Evolutionary conservation across 495 filamentous ascomycete genomes (phyloP).

Genomic region (Chaetomium fimeti): DNA sequence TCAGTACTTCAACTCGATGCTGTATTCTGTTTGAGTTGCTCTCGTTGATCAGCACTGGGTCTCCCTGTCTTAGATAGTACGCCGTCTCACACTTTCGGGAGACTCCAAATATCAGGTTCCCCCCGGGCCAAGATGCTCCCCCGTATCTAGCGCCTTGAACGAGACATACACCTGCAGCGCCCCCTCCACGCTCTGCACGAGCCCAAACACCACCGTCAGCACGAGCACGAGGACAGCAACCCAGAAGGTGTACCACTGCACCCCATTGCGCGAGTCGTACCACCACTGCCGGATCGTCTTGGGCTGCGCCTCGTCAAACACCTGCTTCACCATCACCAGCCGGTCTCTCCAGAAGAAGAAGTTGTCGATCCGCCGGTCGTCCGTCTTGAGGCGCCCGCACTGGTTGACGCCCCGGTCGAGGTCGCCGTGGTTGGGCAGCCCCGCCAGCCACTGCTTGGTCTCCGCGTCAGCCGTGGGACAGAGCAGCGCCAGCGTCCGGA

Average conservation of each 20-base stretch:
- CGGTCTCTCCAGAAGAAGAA: not conserved
- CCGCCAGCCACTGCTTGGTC: not conserved
- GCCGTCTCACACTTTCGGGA: too few relatives aligned
- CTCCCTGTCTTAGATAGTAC: too few relatives aligned
- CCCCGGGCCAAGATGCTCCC: too few relatives aligned
- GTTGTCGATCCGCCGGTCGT: not conserved
- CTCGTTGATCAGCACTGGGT: too few relatives aligned
- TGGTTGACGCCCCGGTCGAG: not conserved
- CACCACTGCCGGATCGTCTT: constrained; percentile 19
- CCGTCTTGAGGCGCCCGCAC: not conserved
- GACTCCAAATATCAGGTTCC: too few relatives aligned
- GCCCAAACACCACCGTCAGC: constrained; percentile 52
- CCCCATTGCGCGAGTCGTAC: constrained; percentile 49
- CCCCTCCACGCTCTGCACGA: constrained; percentile 41
- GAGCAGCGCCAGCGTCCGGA: not conserved
- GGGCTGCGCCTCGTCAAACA: not conserved
- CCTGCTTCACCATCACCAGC: constrained; percentile 7
- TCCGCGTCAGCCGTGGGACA: not conserved
- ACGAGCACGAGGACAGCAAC: constrained; percentile 40
- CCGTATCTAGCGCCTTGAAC: not conserved
- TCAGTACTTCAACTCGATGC: too few relatives aligned
- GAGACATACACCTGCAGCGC: constrained; percentile 5
- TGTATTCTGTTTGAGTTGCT: too few relatives aligned
- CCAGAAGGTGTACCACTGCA: constrained; percentile 59
- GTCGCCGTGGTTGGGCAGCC: not conserved